Evolutionary conservation across 768 basidiomycete species (phyloP).

Genomic region (Hemileccinum impolitum): DNA sequence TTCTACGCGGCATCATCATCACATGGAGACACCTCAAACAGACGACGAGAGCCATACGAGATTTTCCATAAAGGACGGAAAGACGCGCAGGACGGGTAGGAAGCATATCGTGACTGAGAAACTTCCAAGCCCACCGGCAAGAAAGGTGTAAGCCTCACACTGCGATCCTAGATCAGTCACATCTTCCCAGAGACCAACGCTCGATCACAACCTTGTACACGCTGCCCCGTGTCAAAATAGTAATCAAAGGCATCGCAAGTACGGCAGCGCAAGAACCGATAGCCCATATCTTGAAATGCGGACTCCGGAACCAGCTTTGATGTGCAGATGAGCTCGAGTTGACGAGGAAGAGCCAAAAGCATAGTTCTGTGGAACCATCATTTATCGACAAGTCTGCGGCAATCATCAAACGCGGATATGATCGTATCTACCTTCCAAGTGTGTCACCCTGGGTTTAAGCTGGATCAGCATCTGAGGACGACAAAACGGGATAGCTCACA

Average conservation of each 20-base stretch:
- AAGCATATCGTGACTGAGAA: constrained; percentile 73
- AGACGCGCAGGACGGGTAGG: constrained; percentile 65
- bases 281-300: constrained; percentile 74
- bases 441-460: constrained; percentile 64
- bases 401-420: background rate
- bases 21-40: background rate
- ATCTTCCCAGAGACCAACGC: background rate
- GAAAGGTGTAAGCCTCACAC: constrained; percentile 68
- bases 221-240: constrained; percentile 58
- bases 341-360: constrained; percentile 85
- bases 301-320: constrained; percentile 74
- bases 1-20: constrained; percentile 38
- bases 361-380: constrained; percentile 53
- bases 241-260: constrained; percentile 66
- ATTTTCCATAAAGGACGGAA: constrained; percentile 60
- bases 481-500: constrained; percentile 44
- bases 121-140: constrained; percentile 68
- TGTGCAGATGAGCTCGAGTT: constrained; percentile 57
- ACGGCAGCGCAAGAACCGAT: constrained; percentile 59
- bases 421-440: constrained; percentile 60
- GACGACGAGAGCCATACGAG: constrained; percentile 43
- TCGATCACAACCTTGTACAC: constrained; percentile 49
- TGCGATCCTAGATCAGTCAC: constrained; percentile 28
- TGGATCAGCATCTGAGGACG: background rate
- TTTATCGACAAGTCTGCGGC: background rate